Conservation (phyloP, 805 yeast genomes). For the Hanseniaspora thailandica region DNA sequence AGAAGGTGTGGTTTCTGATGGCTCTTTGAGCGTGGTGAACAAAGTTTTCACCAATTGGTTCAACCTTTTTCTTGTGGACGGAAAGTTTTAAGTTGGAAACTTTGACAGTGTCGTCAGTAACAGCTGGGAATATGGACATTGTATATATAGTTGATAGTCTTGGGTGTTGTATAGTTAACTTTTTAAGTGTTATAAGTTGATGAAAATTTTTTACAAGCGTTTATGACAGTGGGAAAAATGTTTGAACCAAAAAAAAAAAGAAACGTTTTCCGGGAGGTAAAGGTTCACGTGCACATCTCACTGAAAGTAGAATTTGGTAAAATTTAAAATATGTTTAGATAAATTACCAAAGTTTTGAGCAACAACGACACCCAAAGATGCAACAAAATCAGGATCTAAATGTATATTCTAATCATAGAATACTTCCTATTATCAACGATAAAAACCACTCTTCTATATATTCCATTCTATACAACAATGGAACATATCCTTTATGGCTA, state of each 20-base stretch:
- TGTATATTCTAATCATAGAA: constrained; percentile 41
- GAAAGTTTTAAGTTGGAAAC: constrained; percentile 9
- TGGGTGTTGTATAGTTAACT: background rate
- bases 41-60: constrained; percentile 93
- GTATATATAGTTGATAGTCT: background rate
- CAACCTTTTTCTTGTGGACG: constrained; percentile 42
- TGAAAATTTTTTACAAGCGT: no score
- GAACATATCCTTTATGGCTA: constrained; percentile 58
- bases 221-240: no score
- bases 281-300: no score
- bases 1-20: constrained; percentile 95
- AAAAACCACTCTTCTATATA: constrained; percentile 29
- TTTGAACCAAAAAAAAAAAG: no score
- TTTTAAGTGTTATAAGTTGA: no score
- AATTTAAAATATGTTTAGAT: no score
- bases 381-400: constrained; percentile 48
- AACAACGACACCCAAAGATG: background rate
- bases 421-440: constrained; percentile 26
- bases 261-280: no score
- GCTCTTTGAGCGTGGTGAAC: constrained; percentile 94
- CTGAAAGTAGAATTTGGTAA: no score
- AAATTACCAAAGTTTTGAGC: no score
- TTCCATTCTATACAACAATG: constrained; percentile 25
- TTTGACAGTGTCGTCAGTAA: constrained; percentile 42
- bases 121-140: constrained; percentile 31